Conservation (phyloP, 208 protist species). For the Trypanosoma avium region DNA sequence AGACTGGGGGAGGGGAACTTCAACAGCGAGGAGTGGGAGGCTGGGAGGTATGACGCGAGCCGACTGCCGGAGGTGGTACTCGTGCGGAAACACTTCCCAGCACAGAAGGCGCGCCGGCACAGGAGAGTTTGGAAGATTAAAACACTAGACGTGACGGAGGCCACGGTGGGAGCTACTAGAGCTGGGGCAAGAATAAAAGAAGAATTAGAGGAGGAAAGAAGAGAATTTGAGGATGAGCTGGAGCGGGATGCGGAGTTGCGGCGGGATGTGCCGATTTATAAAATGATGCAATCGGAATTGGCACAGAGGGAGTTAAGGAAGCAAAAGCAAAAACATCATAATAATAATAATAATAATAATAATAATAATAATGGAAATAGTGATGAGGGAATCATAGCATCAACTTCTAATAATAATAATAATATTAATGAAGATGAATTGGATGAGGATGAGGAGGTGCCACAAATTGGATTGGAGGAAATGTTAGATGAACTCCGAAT, state of each 20-base stretch:
- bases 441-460: conserved; percentile 54
- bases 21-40: conserved; percentile 90
- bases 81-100: conserved; percentile 93
- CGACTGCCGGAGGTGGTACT: conserved; percentile 91
- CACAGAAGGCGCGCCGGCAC: conserved; percentile 68
- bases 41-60: conserved; percentile 64
- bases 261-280: conserved; percentile 83
- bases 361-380: not conserved
- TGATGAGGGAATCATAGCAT: conserved; percentile 3
- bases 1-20: conserved; percentile 86
- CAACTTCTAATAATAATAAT: no score
- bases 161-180: no score
- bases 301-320: conserved; percentile 24
- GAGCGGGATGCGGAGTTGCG: conserved; percentile 83
- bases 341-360: not conserved
- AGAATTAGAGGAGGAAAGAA: conserved; percentile 28
- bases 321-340: not conserved
- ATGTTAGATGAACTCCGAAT: conserved; percentile 85
- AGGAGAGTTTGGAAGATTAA: conserved; percentile 81
- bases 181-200: conserved; percentile 6
- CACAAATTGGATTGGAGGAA: conserved; percentile 73
- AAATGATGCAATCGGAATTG: conserved; percentile 54
- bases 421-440: conserved; percentile 37
- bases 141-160: conserved; percentile 72
- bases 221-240: conserved; percentile 87